These are phyloP conservation scores for Begonia loranthoides DNA, from an alignment of 306 rosid genomes.

Conservation along the genomic window DNA sequence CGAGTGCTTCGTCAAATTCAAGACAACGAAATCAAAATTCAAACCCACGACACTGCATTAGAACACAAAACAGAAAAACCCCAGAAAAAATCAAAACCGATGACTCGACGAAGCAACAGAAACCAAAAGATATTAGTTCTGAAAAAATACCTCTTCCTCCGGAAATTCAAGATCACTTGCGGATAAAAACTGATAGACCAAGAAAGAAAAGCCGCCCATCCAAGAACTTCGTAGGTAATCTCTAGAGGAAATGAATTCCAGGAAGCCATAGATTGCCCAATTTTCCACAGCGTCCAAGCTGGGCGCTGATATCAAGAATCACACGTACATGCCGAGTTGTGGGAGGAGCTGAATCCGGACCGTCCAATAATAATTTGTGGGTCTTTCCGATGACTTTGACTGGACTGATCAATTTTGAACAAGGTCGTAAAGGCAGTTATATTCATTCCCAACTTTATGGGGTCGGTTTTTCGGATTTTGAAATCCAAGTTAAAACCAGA, in stretches of 20 bases:
- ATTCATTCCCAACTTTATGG: too few species aligned
- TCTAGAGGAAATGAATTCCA: constrained; percentile 72
- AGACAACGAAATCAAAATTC: constrained; percentile 70
- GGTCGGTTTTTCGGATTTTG: too few species aligned
- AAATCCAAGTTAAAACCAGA: too few species aligned
- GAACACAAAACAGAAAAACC: not conserved
- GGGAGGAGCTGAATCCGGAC: not conserved
- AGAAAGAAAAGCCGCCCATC: constrained; percentile 57
- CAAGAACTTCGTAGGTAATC: constrained; percentile 44
- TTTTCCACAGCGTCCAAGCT: not conserved
- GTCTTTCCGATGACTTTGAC: not conserved
- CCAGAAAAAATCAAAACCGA: not conserved
- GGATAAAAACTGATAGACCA: constrained; percentile 85
- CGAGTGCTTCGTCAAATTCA: constrained; percentile 77
- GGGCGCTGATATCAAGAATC: not conserved
- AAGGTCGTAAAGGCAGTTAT: too few species aligned
- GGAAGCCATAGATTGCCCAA: constrained; percentile 31
- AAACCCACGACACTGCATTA: constrained; percentile 67
- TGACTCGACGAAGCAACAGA: not conserved
- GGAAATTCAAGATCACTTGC: constrained; percentile 65
- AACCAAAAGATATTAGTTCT: not conserved
- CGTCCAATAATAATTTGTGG: not conserved
- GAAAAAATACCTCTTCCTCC: constrained; percentile 50
- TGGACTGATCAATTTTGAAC: too few species aligned
- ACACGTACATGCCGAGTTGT: not conserved